These are phyloP conservation scores for Fusarium fracticaudum DNA, from an alignment of 2,329 filamentous ascomycete species.

Conservation along the genomic window DNA sequence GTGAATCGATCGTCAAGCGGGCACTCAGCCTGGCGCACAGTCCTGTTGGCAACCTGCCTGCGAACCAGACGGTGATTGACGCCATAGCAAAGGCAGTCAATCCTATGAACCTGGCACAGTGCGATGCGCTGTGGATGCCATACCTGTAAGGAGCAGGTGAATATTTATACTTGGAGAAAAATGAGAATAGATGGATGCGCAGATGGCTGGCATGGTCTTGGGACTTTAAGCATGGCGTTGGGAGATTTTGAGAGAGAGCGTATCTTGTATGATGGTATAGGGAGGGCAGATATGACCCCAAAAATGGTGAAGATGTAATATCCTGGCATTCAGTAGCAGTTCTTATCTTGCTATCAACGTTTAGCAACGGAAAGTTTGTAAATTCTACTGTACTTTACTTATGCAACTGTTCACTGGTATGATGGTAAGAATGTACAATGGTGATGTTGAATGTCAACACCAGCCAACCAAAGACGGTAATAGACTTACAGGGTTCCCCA, in stretches of 20 bases:
- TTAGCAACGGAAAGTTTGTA: background rate
- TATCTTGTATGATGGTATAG: slow-evolving; percentile 14
- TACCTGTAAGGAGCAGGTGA: slow-evolving; percentile 71
- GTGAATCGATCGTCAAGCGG: slow-evolving; percentile 90
- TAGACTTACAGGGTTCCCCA: background rate
- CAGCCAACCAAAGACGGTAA: background rate
- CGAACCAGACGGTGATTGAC: slow-evolving; percentile 97
- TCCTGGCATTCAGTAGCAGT: background rate
- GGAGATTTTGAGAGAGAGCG: slow-evolving; percentile 23
- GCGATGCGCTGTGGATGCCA: slow-evolving; percentile 96
- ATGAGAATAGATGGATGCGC: background rate
- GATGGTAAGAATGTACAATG: background rate
- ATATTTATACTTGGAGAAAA: slow-evolving; percentile 11
- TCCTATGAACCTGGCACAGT: slow-evolving; percentile 86
- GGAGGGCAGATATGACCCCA: slow-evolving; percentile 6
- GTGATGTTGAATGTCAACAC: background rate
- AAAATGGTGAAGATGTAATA: slow-evolving; percentile 2
- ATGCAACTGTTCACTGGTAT: background rate
- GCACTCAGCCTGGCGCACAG: slow-evolving; percentile 84
- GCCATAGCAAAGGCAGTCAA: slow-evolving; percentile 92
- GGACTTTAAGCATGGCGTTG: slow-evolving; percentile 45
- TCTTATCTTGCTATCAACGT: background rate
- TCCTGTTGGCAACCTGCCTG: slow-evolving; percentile 83
- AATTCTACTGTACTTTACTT: background rate
- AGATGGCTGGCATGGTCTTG: slow-evolving; percentile 20